Percentiles rank a stretch among this genome's conserved stretches.
Evolutionary conservation across 2,329 filamentous ascomycete species (phyloP).

Genomic region (Cladophialophora immunda): DNA sequence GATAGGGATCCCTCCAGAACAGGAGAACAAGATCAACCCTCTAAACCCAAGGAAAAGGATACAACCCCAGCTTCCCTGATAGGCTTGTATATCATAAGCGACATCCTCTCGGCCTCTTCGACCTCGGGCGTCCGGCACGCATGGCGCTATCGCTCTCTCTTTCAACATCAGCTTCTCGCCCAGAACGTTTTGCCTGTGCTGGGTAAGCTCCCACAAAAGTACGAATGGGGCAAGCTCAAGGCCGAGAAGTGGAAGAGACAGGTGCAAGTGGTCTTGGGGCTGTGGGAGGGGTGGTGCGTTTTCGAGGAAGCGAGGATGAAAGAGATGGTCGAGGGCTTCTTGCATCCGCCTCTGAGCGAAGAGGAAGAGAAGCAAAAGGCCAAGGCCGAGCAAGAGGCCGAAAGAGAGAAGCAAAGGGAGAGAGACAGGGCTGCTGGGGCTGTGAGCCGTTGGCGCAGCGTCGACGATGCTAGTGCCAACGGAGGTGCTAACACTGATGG

Average conservation of each 20-base stretch:
- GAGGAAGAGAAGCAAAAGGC: slow-evolving; percentile 50
- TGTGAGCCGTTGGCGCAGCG: slow-evolving; percentile 33
- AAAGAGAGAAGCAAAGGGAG: slow-evolving; percentile 52
- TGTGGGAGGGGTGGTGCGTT: slow-evolving; percentile 72
- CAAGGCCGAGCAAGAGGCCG: slow-evolving; percentile 44
- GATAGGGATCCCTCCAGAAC: neutral
- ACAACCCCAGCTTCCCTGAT: slow-evolving; percentile 78
- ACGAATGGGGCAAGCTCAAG: slow-evolving; percentile 81
- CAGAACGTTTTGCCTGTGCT: slow-evolving; percentile 78
- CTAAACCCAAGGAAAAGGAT: slow-evolving; percentile 58
- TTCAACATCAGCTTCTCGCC: slow-evolving; percentile 66
- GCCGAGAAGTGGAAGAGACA: slow-evolving; percentile 87
- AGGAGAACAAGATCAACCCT: neutral
- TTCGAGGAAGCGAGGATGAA: slow-evolving; percentile 80
- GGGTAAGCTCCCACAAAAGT: slow-evolving; percentile 74
- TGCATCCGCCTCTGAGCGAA: slow-evolving; percentile 69
- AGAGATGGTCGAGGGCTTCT: slow-evolving; percentile 73
- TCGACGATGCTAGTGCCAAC: slow-evolving; percentile 20
- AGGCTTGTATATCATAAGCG: slow-evolving; percentile 79
- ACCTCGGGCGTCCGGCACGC: slow-evolving; percentile 81
- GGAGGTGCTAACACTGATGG: neutral
- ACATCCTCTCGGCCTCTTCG: slow-evolving; percentile 80
- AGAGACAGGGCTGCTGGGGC: slow-evolving; percentile 40
- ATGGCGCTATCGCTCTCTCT: slow-evolving; percentile 84
- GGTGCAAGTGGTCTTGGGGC: slow-evolving; percentile 70